These are phyloP conservation scores for Clitocybe nebularis DNA, from an alignment of 1,284 basidiomycete species.

Conservation along the genomic window DNA sequence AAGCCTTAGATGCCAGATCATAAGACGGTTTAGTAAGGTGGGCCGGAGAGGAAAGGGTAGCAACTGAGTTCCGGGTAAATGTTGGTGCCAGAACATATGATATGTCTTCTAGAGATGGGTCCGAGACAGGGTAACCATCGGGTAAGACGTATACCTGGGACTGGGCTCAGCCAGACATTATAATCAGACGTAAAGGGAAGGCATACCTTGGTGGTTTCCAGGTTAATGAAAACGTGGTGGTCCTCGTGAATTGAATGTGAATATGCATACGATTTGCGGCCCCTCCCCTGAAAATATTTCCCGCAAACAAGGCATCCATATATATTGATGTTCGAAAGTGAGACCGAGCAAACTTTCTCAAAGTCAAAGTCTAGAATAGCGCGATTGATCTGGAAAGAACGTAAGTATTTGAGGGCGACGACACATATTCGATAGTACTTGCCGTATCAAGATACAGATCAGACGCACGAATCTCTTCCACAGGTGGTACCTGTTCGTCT, in stretches of 20 bases:
- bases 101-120: constrained; percentile 94
- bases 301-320: constrained; percentile 98
- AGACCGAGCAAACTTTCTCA: constrained; percentile 97
- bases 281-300: constrained; percentile 98
- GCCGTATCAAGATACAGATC: constrained; percentile 97
- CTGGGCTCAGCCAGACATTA: constrained; percentile 13
- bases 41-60: constrained; percentile 51
- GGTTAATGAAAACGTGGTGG: constrained; percentile 97
- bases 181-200: not conserved
- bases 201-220: constrained; percentile 84
- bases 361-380: constrained; percentile 96
- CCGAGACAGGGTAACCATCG: constrained; percentile 93
- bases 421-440: constrained; percentile 16
- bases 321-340: constrained; percentile 93
- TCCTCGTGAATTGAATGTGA: constrained; percentile 97
- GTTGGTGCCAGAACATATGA: constrained; percentile 85
- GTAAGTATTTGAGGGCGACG: constrained; percentile 1
- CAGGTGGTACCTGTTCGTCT: constrained; percentile 41
- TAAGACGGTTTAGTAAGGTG: constrained; percentile 76
- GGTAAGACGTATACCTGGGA: constrained; percentile 93
- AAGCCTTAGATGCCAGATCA: constrained; percentile 79
- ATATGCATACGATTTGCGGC: constrained; percentile 91
- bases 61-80: constrained; percentile 58
- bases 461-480: constrained; percentile 52
- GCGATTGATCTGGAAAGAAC: constrained; percentile 71